Percentiles rank a stretch among this genome's conserved stretches.
phyloP scores from a whole-genome alignment of 129 eudicot genomes.

The Saussurea involucrata region DNA sequence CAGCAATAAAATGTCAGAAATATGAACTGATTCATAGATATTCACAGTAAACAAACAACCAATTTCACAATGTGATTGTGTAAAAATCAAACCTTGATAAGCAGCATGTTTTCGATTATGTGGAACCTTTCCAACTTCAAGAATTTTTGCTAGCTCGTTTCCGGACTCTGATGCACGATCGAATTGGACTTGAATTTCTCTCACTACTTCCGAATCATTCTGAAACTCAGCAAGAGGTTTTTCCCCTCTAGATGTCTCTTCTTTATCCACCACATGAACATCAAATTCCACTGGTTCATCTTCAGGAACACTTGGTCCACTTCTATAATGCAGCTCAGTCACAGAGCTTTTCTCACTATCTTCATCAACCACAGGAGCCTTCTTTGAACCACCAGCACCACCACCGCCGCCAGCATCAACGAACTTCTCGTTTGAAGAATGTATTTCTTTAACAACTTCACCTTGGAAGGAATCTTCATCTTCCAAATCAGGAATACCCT shows the following conservation, averaged over 20 bases:
- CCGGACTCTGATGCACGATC: constrained; percentile 86
- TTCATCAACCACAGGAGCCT: constrained; percentile 46
- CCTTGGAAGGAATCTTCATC: constrained; percentile 64
- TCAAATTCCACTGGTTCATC: constrained; percentile 79
- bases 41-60: constrained; percentile 1
- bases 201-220: constrained; percentile 71
- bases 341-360: constrained; percentile 31
- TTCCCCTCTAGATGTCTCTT: constrained; percentile 28
- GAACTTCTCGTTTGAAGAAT: constrained; percentile 51
- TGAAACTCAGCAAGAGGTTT: constrained; percentile 47
- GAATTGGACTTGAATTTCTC: constrained; percentile 80
- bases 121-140: constrained; percentile 85
- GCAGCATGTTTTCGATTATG: constrained; percentile 73
- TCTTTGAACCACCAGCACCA: constrained; percentile 34
- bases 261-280: constrained; percentile 87
- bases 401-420: constrained; percentile 35
- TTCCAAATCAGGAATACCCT: constrained; percentile 97
- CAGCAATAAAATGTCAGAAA: neutral
- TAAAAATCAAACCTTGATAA: constrained; percentile 53
- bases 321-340: constrained; percentile 39
- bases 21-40: neutral
- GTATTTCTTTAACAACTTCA: constrained; percentile 81
- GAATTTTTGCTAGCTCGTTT: constrained; percentile 70
- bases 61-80: neutral
- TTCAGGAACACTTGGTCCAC: constrained; percentile 39